Conservation (phyloP, 83 land plant genomes). For the Diphasiastrum complanatum region DNA sequence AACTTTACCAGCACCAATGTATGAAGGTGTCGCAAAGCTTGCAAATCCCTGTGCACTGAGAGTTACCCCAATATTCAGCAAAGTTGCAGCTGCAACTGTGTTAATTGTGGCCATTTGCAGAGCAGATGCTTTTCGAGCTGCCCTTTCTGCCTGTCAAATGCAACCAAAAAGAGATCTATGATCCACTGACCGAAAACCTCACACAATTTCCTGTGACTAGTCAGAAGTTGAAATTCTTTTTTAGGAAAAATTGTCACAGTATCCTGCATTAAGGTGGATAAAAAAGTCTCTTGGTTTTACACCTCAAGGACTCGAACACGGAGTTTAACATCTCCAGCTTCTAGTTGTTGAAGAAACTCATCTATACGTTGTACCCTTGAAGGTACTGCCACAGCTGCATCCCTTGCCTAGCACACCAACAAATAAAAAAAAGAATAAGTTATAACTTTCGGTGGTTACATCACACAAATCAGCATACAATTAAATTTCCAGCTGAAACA, state of each 20-base stretch:
- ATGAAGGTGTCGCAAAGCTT: constrained; percentile 59
- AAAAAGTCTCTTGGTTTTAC: neutral
- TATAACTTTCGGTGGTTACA: neutral
- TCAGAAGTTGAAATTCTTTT: neutral
- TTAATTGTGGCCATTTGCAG: constrained; percentile 84
- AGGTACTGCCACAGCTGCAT: constrained; percentile 80
- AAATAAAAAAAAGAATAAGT: neutral
- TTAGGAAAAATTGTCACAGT: neutral
- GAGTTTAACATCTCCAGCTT: constrained; percentile 86
- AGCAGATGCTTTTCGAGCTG: constrained; percentile 77
- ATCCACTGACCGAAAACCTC: neutral
- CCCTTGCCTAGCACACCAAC: constrained; percentile 54
- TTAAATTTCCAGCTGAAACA: too few species aligned
- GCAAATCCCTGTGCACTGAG: constrained; percentile 61
- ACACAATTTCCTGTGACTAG: neutral
- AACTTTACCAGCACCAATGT: constrained; percentile 81
- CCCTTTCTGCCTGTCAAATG: constrained; percentile 74
- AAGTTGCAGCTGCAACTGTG: constrained; percentile 56
- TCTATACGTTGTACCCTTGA: constrained; percentile 77
- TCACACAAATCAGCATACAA: constrained; percentile 5
- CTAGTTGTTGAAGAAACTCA: constrained; percentile 75
- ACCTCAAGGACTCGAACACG: constrained; percentile 96
- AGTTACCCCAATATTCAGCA: constrained; percentile 69
- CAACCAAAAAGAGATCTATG: neutral
- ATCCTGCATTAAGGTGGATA: neutral